phyloP scores from a whole-genome alignment of 2,329 filamentous ascomycete species.

The Herpotrichia juniperi region DNA sequence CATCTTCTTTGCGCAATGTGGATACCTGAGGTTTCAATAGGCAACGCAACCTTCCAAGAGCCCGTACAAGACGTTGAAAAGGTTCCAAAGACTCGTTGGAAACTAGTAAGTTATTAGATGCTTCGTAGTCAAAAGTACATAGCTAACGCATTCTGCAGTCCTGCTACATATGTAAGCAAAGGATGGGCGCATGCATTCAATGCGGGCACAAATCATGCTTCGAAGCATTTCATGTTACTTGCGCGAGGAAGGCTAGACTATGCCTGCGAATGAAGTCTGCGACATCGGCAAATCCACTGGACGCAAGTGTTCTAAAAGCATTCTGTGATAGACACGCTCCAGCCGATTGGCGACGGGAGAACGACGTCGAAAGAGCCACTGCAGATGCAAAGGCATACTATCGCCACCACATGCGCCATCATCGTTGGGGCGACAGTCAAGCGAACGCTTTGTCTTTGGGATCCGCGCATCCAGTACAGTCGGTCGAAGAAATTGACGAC shows the following conservation, averaged over 20 bases:
- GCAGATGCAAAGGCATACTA: constrained; percentile 88
- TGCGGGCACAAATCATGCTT: constrained; percentile 98
- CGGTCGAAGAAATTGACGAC: constrained; percentile 54
- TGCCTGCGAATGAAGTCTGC: constrained; percentile 97
- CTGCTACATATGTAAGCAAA: constrained; percentile 96
- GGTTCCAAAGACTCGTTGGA: constrained; percentile 93
- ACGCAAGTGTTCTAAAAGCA: constrained; percentile 84
- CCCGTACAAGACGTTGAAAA: constrained; percentile 98
- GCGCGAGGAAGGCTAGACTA: constrained; percentile 83
- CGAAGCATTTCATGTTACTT: constrained; percentile 96
- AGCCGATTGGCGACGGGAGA: constrained; percentile 83
- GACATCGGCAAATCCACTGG: constrained; percentile 77
- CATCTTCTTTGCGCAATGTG: constrained; percentile 96
- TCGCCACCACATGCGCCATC: constrained; percentile 83
- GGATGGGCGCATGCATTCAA: constrained; percentile 98
- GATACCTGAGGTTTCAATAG: constrained; percentile 96
- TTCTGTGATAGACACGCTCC: constrained; percentile 97
- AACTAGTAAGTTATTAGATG: constrained; percentile 57
- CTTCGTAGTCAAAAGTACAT: background rate
- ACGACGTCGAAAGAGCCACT: constrained; percentile 80
- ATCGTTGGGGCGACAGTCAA: constrained; percentile 91
- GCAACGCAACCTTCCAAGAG: constrained; percentile 97
- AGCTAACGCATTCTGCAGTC: constrained; percentile 46
- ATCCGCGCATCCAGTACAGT: constrained; percentile 67
- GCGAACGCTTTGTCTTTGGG: constrained; percentile 80